A percentile compares a stretch with the other conserved stretches of the same genome.
These are phyloP conservation scores for Mortierella sp. DNA, from an alignment of 371 early-diverging fungal species.

Conservation along the genomic window DNA sequence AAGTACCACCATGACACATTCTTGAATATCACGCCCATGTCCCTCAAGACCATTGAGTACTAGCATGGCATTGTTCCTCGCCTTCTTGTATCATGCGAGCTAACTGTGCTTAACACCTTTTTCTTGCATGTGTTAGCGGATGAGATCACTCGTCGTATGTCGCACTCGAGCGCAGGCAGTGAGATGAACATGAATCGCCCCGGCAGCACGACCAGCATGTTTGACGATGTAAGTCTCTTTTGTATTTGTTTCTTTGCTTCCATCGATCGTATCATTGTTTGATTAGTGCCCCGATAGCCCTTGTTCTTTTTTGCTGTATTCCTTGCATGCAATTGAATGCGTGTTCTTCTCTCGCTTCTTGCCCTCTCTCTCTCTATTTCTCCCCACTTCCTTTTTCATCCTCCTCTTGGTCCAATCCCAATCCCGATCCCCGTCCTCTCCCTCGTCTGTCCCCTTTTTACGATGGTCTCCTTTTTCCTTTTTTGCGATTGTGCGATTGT, in stretches of 20 bases:
- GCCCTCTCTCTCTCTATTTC: neutral
- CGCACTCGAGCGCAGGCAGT: conserved; percentile 32
- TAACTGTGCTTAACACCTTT: no score
- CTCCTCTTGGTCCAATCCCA: no score
- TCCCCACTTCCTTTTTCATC: no score
- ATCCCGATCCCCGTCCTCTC: neutral
- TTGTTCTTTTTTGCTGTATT: neutral
- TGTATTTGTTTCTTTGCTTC: neutral
- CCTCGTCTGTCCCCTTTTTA: neutral
- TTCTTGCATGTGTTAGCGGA: conserved; percentile 3
- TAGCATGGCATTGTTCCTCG: no score
- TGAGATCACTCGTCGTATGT: conserved; percentile 29
- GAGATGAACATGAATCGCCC: conserved; percentile 13
- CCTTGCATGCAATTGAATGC: neutral
- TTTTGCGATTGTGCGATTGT: conserved; percentile 43
- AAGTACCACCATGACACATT: no score
- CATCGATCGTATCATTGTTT: neutral
- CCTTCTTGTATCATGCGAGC: no score
- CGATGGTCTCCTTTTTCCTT: neutral
- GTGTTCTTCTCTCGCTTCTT: no score
- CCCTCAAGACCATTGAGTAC: neutral
- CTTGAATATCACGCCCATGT: neutral
- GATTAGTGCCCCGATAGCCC: neutral
- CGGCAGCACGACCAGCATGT: neutral
- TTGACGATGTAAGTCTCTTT: conserved; percentile 30